Base-by-base conservation (phyloP, 108 stramenopile genomes). In the Nitzschia inconspicua region DNA sequence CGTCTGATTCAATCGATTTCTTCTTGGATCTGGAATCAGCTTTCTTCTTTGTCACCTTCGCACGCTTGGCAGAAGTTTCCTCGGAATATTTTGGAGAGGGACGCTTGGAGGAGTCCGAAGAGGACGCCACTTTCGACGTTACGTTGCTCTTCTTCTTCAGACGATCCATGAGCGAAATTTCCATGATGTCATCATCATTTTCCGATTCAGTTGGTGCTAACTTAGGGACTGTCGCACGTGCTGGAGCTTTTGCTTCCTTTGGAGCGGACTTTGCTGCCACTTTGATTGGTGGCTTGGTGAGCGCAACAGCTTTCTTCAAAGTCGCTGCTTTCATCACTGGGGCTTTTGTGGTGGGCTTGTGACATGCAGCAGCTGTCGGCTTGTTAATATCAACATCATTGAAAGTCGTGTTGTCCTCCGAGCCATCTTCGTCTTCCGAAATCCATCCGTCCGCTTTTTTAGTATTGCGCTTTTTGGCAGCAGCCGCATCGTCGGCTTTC, bases 361-460 rank as follows among this genome's bases (percentile, higher is more conserved):
- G 39, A 10, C 57, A 51, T 9, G 4, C 19, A 14, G 41, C 46
- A 39, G 37, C 37, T 39, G 37, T 11, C 25, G 46, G 18, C 39
- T 39, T 70, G 54, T 30, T 60, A 28, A 26, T 61, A 48, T 36
- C 77, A 0, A 67, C 63, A 22, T 84, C 79, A 9, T 53, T 77
- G 10, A n/a, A n/a, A n/a, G n/a, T n/a, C n/a, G n/a, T n/a, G n/a
- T n/a, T n/a, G n/a, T 79, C 78, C 20, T 88, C 76, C 14, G 52
- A 58, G 4, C 29, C 52, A 25, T 44, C 43, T 41, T 81, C 84
- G 60, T 68, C n/a, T 60, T 79, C 77, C 18, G 63, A 70, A 46
- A 80, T 70, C 83, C 80, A 76, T 68, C 78, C 71, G 41, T 83
- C 66, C 64, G 86, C 79, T 65, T 73, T 81, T n/a, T 49, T 46